These are phyloP conservation scores for Neurospora sp. DNA, from an alignment of 495 filamentous ascomycete genomes.

Conservation along the genomic window DNA sequence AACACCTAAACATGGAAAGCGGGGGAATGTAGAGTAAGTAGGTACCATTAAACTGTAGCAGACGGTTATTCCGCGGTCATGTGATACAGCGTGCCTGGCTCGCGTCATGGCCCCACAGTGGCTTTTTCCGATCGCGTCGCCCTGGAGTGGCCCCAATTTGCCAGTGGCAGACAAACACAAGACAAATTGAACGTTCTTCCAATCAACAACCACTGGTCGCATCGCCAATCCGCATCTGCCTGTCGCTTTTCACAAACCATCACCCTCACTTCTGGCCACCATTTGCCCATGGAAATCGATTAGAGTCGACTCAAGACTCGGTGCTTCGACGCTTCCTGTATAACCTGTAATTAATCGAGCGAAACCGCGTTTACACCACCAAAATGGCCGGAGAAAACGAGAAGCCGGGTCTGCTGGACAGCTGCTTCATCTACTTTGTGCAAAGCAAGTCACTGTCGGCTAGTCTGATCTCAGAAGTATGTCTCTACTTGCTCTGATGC, in stretches of 20 bases:
- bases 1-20: not conserved
- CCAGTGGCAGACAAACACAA: not conserved
- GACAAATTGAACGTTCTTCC: not conserved
- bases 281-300: conserved; percentile 9
- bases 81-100: conserved; percentile 18
- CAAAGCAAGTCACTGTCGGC: conserved; percentile 31
- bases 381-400: conserved; percentile 29
- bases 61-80: conserved; percentile 6
- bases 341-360: not conserved
- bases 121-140: conserved; percentile 16
- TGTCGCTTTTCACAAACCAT: not conserved
- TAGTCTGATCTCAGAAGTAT: conserved; percentile 35
- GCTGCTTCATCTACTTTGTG: conserved; percentile 36
- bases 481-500: conserved; percentile 1
- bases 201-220: not conserved
- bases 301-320: not conserved
- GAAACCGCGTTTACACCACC: not conserved
- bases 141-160: not conserved
- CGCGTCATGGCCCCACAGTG: conserved; percentile 14
- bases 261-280: not conserved
- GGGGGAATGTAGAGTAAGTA: not conserved
- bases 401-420: conserved; percentile 22
- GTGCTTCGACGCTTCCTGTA: not conserved
- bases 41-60: not conserved
- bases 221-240: not conserved